These are phyloP conservation scores for Teratosphaeria epicoccoides DNA, from an alignment of 2,329 filamentous ascomycete genomes.

Conservation along the genomic window DNA sequence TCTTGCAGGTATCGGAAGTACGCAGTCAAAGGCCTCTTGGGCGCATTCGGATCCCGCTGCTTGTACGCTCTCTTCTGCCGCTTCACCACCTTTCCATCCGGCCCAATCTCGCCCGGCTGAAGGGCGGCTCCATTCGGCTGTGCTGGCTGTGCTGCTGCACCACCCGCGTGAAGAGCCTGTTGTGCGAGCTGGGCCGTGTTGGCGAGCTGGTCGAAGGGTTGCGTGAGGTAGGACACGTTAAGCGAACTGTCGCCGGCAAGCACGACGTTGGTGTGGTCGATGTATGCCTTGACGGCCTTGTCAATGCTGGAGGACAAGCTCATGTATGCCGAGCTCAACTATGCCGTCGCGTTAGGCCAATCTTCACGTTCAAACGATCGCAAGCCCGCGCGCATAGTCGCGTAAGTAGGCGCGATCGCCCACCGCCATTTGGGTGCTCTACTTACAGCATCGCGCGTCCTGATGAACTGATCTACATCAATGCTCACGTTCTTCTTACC, in stretches of 20 bases:
- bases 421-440: constrained; percentile 1
- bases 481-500: constrained; percentile 7
- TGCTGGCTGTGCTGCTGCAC: constrained; percentile 2
- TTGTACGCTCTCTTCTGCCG: constrained; percentile 35
- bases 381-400: constrained; percentile 4
- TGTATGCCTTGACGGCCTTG: constrained; percentile 70
- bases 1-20: constrained; percentile 94
- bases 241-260: constrained; percentile 42
- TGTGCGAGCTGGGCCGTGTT: constrained; percentile 16
- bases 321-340: constrained; percentile 69
- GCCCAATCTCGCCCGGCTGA: neutral
- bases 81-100: constrained; percentile 19
- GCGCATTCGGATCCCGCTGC: constrained; percentile 71
- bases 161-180: constrained; percentile 6
- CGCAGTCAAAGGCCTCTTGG: constrained; percentile 85
- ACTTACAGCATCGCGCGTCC: constrained; percentile 74
- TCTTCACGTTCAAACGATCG: neutral
- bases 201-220: constrained; percentile 20
- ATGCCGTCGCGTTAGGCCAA: constrained; percentile 4
- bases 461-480: constrained; percentile 51
- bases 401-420: constrained; percentile 8
- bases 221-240: constrained; percentile 21
- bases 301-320: constrained; percentile 71
- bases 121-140: constrained; percentile 1
- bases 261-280: constrained; percentile 77